These are phyloP conservation scores for Paxillus rubicundulus DNA, from an alignment of 768 basidiomycete genomes.

Conservation along the genomic window DNA sequence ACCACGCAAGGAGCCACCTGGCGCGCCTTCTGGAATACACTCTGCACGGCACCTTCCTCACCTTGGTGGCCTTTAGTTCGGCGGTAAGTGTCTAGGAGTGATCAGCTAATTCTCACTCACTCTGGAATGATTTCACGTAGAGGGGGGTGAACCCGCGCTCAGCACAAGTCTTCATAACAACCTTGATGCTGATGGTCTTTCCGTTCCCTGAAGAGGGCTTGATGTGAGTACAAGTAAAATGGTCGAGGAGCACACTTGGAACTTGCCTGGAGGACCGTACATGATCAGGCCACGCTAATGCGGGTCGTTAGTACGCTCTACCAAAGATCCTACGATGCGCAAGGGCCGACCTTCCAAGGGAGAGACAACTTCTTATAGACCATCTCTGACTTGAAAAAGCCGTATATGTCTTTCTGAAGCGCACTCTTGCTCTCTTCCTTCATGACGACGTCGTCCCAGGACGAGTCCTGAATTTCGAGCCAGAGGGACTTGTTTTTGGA, in stretches of 20 bases:
- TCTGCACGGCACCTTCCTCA: constrained; percentile 65
- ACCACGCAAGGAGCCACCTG: constrained; percentile 65
- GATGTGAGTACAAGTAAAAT: neutral
- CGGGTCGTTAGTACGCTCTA: neutral
- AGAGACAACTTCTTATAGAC: constrained; percentile 73
- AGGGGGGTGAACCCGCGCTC: constrained; percentile 64
- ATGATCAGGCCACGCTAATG: constrained; percentile 75
- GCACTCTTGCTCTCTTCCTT: constrained; percentile 64
- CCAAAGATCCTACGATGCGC: neutral
- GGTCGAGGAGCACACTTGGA: neutral
- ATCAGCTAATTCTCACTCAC: constrained; percentile 35
- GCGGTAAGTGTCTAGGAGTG: constrained; percentile 6
- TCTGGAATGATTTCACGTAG: constrained; percentile 79
- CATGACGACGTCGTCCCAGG: constrained; percentile 75
- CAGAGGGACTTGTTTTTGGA: constrained; percentile 59
- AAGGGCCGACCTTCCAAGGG: constrained; percentile 69
- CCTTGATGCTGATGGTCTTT: constrained; percentile 80
- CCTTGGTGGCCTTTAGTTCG: constrained; percentile 48
- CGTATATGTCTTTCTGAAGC: constrained; percentile 71
- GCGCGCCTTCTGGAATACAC: constrained; percentile 72
- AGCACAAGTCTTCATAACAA: constrained; percentile 72
- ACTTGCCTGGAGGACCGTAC: constrained; percentile 72
- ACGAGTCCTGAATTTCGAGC: constrained; percentile 57
- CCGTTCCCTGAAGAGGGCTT: constrained; percentile 61
- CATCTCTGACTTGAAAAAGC: constrained; percentile 74